phyloP scores from a whole-genome alignment of 2,329 filamentous ascomycete genomes.

The Penicillium sclerotiorum region DNA sequence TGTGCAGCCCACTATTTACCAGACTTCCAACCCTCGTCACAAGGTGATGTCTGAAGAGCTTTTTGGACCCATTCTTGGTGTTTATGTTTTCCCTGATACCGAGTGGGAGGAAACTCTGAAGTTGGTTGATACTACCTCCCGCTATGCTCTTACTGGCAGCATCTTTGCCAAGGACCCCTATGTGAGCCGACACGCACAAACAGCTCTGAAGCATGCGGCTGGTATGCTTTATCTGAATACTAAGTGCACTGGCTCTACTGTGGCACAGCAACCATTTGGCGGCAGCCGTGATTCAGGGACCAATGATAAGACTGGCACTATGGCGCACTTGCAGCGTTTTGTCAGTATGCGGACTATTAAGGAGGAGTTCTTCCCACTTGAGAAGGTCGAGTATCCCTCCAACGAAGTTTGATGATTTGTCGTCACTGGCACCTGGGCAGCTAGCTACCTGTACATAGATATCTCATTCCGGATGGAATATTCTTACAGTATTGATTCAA shows the following conservation, averaged over 20 bases:
- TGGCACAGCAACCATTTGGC: conserved; percentile 61
- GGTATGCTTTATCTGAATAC: conserved; percentile 63
- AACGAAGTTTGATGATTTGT: conserved; percentile 28
- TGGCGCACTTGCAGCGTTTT: conserved; percentile 54
- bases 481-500: no score
- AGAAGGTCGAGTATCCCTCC: conserved; percentile 26
- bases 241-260: conserved; percentile 60
- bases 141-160: conserved; percentile 24
- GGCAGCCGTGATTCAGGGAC: conserved; percentile 57
- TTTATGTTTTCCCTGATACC: conserved; percentile 75
- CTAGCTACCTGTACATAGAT: no score
- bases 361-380: conserved; percentile 49
- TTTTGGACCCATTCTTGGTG: conserved; percentile 73
- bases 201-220: conserved; percentile 55
- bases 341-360: conserved; percentile 57
- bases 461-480: no score
- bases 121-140: conserved; percentile 22
- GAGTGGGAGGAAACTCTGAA: conserved; percentile 21
- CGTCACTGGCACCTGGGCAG: no score
- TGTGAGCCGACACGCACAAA: conserved; percentile 55
- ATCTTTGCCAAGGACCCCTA: conserved; percentile 43
- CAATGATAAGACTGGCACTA: conserved; percentile 60
- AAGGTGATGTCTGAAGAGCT: conserved; percentile 72
- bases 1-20: conserved; percentile 78
- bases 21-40: conserved; percentile 69